phyloP scores from a whole-genome alignment of 2,329 filamentous ascomycete species.

The Sporothrix inflata region DNA sequence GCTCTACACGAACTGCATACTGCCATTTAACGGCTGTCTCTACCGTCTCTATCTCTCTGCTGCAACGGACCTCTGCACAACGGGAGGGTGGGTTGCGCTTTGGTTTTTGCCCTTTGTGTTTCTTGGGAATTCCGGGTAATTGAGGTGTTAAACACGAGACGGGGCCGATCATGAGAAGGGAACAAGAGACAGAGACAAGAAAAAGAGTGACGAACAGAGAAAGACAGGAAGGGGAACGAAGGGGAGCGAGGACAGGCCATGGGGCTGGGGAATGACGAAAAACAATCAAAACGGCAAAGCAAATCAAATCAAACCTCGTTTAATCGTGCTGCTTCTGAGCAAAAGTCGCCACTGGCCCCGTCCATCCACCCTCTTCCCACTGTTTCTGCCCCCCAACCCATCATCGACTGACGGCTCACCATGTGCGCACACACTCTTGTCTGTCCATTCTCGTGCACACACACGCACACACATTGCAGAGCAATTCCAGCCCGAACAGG shows the following conservation, averaged over 20 bases:
- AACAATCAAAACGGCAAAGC: constrained; percentile 20
- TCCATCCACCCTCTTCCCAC: background rate
- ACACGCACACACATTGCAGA: background rate
- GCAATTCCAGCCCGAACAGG: constrained; percentile 13
- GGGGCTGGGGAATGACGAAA: constrained; percentile 12
- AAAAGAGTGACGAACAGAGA: background rate
- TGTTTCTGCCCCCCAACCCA: background rate
- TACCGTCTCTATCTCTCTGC: background rate
- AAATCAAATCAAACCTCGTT: constrained; percentile 24
- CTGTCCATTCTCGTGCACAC: background rate
- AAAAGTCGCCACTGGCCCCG: constrained; percentile 19
- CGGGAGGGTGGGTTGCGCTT: constrained; percentile 5
- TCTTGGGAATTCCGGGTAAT: constrained; percentile 26
- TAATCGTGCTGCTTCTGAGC: constrained; percentile 14
- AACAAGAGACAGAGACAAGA: background rate
- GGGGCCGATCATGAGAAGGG: constrained; percentile 12
- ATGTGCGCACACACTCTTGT: background rate
- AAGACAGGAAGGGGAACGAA: too few relatives aligned
- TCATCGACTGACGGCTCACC: background rate
- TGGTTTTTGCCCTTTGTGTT: constrained; percentile 7
- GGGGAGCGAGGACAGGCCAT: background rate
- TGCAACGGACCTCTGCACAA: constrained; percentile 8
- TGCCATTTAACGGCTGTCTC: background rate
- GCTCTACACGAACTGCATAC: background rate
- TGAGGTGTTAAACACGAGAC: constrained; percentile 22